Conservation (phyloP, 179 eudicot genomes). For the Silene vulgaris region DNA sequence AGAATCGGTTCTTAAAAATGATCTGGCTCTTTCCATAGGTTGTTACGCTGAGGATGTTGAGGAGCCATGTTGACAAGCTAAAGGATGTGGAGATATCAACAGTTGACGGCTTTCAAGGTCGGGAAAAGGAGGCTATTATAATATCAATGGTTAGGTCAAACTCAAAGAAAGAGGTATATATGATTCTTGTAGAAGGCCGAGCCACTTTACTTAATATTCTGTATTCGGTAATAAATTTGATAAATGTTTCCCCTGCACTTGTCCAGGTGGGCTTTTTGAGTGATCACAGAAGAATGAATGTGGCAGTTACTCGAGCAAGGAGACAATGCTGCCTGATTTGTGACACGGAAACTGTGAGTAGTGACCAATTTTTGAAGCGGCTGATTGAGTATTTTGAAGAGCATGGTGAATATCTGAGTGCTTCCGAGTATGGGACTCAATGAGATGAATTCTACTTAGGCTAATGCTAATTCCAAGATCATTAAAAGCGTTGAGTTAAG, state of each 20-base stretch:
- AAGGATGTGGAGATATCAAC: slow-evolving; percentile 90
- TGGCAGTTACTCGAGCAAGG: slow-evolving; percentile 97
- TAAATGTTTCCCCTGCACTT: not conserved
- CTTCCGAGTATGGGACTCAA: slow-evolving; percentile 62
- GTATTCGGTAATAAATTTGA: not conserved
- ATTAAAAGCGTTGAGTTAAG: too few species aligned
- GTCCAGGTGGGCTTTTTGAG: slow-evolving; percentile 83
- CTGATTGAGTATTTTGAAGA: slow-evolving; percentile 86
- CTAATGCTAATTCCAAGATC: not conserved
- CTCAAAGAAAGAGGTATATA: slow-evolving; percentile 79
- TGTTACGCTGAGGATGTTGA: slow-evolving; percentile 67
- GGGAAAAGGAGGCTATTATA: slow-evolving; percentile 94
- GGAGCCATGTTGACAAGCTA: slow-evolving; percentile 58
- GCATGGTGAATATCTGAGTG: slow-evolving; percentile 91
- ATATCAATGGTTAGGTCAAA: slow-evolving; percentile 98
- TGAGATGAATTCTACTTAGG: slow-evolving; percentile 19
- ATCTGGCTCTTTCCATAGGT: slow-evolving; percentile 43
- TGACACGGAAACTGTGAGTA: slow-evolving; percentile 87
- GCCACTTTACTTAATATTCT: not conserved
- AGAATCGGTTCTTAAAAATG: slow-evolving; percentile 4
- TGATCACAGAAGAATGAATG: slow-evolving; percentile 93
- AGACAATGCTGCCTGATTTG: slow-evolving; percentile 90
- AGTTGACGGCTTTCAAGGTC: slow-evolving; percentile 98
- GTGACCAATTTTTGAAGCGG: slow-evolving; percentile 80
- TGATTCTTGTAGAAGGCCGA: not conserved